A percentile compares a stretch with the other conserved stretches of the same genome.
Conservation (phyloP, 768 basidiomycete genomes). For the Vararia minispora region DNA sequence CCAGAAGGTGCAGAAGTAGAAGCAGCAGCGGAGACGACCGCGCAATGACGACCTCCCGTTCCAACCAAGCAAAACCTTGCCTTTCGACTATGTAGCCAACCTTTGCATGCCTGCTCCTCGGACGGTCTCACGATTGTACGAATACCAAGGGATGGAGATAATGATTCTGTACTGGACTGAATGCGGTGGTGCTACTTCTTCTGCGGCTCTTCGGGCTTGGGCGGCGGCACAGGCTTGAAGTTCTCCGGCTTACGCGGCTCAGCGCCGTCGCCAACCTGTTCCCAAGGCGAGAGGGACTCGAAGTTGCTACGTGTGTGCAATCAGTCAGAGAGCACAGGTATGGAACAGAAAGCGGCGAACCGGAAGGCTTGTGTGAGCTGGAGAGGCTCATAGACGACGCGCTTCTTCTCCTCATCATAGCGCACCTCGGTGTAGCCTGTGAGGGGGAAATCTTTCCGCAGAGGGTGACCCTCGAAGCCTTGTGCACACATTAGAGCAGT, state of each 20-base stretch:
- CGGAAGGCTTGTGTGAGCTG: conserved; percentile 98
- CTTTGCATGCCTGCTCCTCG: not conserved
- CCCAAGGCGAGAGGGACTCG: conserved; percentile 89
- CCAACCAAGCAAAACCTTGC: not conserved
- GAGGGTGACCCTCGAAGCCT: conserved; percentile 96
- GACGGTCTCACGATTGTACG: too few species aligned
- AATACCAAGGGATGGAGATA: too few species aligned
- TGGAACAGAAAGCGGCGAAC: conserved; percentile 28
- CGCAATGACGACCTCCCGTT: not conserved
- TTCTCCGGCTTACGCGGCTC: conserved; percentile 50
- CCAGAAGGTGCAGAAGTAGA: conserved; percentile 7
- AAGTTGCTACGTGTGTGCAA: conserved; percentile 58
- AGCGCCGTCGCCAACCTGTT: conserved; percentile 72
- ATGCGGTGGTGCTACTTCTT: conserved; percentile 50
- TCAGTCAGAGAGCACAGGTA: not conserved
- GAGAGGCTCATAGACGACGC: conserved; percentile 94
- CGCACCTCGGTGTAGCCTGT: conserved; percentile 98
- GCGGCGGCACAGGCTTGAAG: conserved; percentile 65
- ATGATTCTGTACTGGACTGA: too few species aligned
- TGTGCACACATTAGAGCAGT: conserved; percentile 7
- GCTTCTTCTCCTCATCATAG: conserved; percentile 95
- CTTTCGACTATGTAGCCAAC: conserved; percentile 4
- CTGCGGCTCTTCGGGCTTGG: conserved; percentile 59
- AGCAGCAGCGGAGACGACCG: not conserved
- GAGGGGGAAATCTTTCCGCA: conserved; percentile 97